These are phyloP conservation scores for Chytridium lagenaria DNA, from an alignment of 371 early-diverging fungal species.

Conservation along the genomic window DNA sequence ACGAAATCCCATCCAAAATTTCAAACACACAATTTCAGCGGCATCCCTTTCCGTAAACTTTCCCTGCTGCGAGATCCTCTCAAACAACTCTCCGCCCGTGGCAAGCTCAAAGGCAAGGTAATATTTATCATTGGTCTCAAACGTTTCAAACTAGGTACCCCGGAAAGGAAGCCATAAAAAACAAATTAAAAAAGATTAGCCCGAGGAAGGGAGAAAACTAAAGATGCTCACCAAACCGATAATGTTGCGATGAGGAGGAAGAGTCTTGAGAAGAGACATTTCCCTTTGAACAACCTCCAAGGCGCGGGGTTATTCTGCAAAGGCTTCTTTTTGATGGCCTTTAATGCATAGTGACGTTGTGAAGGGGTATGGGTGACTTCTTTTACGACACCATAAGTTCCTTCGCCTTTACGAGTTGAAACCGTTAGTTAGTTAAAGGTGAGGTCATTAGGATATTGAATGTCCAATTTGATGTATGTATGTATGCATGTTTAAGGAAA, in stretches of 20 bases:
- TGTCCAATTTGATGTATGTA: too few relatives aligned
- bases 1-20: conserved; percentile 49
- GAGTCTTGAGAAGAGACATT: conserved; percentile 71
- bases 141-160: conserved; percentile 40
- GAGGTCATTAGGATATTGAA: too few relatives aligned
- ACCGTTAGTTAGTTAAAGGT: background rate
- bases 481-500: too few relatives aligned
- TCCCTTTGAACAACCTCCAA: conserved; percentile 75
- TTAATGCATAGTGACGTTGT: conserved; percentile 78
- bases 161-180: too few relatives aligned
- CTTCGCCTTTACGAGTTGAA: conserved; percentile 45
- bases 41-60: conserved; percentile 54
- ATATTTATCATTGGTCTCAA: conserved; percentile 50
- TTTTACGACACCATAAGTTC: conserved; percentile 62
- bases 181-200: conserved; percentile 32
- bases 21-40: conserved; percentile 46
- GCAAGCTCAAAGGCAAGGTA: conserved; percentile 51
- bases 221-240: conserved; percentile 62
- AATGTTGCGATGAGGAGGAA: conserved; percentile 80
- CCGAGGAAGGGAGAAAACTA: background rate
- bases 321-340: conserved; percentile 82
- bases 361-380: conserved; percentile 71
- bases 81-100: conserved; percentile 54
- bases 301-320: conserved; percentile 62
- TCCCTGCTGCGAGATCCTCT: conserved; percentile 46